These are phyloP conservation scores for Gleditsia sinensis DNA, from an alignment of 306 rosid species.

Conservation along the genomic window DNA sequence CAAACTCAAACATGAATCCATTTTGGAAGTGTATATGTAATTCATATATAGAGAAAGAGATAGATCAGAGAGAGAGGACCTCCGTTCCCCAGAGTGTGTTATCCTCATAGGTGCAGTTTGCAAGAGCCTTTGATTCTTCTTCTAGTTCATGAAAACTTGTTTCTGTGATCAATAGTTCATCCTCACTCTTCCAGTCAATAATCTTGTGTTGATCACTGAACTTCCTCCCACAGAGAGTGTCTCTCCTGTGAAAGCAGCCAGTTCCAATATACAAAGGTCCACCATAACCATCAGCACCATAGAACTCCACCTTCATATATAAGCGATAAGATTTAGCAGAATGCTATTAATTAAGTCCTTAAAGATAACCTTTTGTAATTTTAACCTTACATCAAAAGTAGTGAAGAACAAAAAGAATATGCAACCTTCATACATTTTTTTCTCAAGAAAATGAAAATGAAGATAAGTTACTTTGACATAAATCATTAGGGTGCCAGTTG, in stretches of 20 bases:
- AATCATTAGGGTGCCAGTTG: too few species aligned
- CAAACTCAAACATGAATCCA: too few species aligned
- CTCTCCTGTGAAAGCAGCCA: conserved; percentile 84
- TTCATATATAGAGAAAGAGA: background rate
- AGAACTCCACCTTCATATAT: conserved; percentile 54
- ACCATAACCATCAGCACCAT: conserved; percentile 70
- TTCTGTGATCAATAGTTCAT: conserved; percentile 18
- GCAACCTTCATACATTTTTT: too few species aligned
- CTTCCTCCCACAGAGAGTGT: conserved; percentile 61
- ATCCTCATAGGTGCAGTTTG: conserved; percentile 65
- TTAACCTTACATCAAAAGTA: too few species aligned
- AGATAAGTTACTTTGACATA: too few species aligned
- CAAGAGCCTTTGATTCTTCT: conserved; percentile 58
- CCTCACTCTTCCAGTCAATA: conserved; percentile 38
- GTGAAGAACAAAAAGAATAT: background rate
- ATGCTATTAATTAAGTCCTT: background rate
- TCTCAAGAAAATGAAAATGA: too few species aligned
- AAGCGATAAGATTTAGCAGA: background rate
- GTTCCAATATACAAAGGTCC: conserved; percentile 72
- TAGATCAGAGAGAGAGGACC: conserved; percentile 41
- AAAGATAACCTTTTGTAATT: too few species aligned
- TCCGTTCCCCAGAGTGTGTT: conserved; percentile 84
- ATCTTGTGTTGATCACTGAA: conserved; percentile 35
- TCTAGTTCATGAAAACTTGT: conserved; percentile 40
- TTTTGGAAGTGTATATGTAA: too few species aligned